Evolutionary conservation across 2,329 filamentous ascomycete species (phyloP).

Genomic region (Remersonia thermophila): DNA sequence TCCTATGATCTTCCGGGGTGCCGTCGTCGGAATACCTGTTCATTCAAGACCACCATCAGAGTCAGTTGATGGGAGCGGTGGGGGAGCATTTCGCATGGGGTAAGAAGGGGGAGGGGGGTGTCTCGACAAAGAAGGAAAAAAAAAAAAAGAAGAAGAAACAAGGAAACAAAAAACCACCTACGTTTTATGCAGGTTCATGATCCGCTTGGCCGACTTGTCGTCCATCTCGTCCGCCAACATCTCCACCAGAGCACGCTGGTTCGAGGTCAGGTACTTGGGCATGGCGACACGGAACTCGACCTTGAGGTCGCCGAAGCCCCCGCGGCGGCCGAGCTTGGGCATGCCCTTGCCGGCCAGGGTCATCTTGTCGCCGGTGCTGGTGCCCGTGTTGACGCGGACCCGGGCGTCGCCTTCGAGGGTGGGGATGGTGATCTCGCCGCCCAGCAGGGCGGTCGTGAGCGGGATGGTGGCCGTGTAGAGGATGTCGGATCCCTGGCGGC

Average conservation of each 20-base stretch:
- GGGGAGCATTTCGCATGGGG: background rate
- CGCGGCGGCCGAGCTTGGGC: constrained; percentile 64
- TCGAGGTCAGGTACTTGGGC: constrained; percentile 85
- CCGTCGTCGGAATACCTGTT: constrained; percentile 6
- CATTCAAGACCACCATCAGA: background rate
- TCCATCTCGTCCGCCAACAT: constrained; percentile 94
- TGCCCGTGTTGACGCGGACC: constrained; percentile 83
- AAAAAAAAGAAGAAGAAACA: no score
- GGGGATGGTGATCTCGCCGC: constrained; percentile 79
- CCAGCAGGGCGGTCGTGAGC: constrained; percentile 82
- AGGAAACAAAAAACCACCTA: constrained; percentile 27
- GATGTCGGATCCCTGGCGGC: constrained; percentile 75
- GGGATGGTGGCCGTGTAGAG: constrained; percentile 86
- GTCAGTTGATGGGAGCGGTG: constrained; percentile 1
- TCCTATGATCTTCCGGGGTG: constrained; percentile 45
- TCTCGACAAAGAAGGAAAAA: constrained; percentile 15
- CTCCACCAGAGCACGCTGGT: constrained; percentile 86
- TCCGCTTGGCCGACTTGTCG: constrained; percentile 79
- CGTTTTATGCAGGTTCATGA: constrained; percentile 65
- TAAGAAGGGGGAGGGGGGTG: background rate
- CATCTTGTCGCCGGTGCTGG: constrained; percentile 82
- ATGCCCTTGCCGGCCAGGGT: constrained; percentile 87
- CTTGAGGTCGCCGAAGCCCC: constrained; percentile 66
- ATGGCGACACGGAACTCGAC: constrained; percentile 93
- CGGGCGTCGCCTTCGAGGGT: constrained; percentile 85